A percentile compares a stretch with the other conserved stretches of the same genome.
Conservation (phyloP, 768 basidiomycete species). For the Antrodiella citrinella region DNA sequence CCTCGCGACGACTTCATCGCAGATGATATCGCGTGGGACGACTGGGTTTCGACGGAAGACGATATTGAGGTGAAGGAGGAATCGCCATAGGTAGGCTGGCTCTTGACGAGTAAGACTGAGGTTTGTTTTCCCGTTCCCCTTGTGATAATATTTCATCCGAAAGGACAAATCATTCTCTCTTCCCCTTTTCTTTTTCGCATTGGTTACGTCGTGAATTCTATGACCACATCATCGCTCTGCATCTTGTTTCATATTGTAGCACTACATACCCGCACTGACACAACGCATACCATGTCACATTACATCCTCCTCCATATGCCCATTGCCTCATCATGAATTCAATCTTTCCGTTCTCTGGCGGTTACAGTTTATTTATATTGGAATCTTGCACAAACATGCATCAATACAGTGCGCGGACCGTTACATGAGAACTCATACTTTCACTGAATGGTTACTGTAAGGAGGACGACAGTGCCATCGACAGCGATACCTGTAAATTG, state of each 20-base stretch:
- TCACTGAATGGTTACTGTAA: conserved; percentile 40
- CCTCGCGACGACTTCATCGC: conserved; percentile 1
- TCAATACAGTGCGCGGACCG: too few species aligned
- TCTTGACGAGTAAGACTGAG: too few species aligned
- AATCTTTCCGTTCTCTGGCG: too few species aligned
- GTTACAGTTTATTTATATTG: too few species aligned
- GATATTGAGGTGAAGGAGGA: not conserved
- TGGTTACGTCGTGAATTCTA: not conserved
- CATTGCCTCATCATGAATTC: not conserved
- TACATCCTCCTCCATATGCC: not conserved
- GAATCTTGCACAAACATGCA: too few species aligned
- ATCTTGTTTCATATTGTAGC: not conserved
- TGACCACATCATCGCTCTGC: not conserved
- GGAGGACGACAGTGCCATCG: conserved; percentile 46
- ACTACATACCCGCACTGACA: not conserved
- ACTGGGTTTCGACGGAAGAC: conserved; percentile 16
- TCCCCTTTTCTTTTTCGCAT: too few species aligned
- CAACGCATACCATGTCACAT: not conserved
- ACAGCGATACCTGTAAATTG: conserved; percentile 52
- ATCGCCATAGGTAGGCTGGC: not conserved
- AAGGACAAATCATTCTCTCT: not conserved
- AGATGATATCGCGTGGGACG: conserved; percentile 19
- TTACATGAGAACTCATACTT: too few species aligned
- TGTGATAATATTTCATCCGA: not conserved
- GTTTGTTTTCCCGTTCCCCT: not conserved